A percentile compares a stretch with the other conserved stretches of the same genome.
Conservation (phyloP, 768 basidiomycete genomes). For the Chalciporus pseudorubinellus region DNA sequence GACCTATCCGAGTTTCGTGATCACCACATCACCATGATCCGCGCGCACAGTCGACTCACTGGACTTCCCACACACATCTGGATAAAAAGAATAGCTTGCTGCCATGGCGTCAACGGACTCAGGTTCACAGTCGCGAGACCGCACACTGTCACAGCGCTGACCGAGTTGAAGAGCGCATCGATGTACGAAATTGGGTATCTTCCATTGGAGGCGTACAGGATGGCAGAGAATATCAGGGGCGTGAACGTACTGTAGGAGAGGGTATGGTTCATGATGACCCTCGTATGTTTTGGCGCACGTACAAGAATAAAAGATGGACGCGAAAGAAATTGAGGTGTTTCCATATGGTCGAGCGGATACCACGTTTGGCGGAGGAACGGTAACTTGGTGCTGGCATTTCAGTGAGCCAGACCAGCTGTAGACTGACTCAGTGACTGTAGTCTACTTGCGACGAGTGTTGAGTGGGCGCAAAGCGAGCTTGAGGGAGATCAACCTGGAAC, state of each 20-base stretch:
- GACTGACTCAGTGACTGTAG: no score
- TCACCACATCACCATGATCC: background rate
- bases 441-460: no score
- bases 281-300: no score
- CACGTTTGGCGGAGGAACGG: background rate
- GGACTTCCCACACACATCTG: slow-evolving; percentile 79
- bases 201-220: slow-evolving; percentile 85
- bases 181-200: slow-evolving; percentile 66
- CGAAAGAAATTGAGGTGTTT: slow-evolving; percentile 67
- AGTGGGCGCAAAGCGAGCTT: no score
- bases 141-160: slow-evolving; percentile 77
- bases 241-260: slow-evolving; percentile 63
- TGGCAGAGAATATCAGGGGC: slow-evolving; percentile 73
- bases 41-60: no score
- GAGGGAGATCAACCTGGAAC: no score
- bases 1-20: no score
- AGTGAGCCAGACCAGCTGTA: background rate
- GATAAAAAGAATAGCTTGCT: slow-evolving; percentile 67
- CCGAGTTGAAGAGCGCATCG: slow-evolving; percentile 74
- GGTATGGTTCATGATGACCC: no score
- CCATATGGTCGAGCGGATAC: slow-evolving; percentile 28
- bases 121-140: slow-evolving; percentile 71
- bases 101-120: slow-evolving; percentile 65
- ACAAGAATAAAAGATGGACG: slow-evolving; percentile 62
- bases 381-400: background rate